Conservation (phyloP, 352 stramenopile genomes). For the Bremia lactucae region DNA sequence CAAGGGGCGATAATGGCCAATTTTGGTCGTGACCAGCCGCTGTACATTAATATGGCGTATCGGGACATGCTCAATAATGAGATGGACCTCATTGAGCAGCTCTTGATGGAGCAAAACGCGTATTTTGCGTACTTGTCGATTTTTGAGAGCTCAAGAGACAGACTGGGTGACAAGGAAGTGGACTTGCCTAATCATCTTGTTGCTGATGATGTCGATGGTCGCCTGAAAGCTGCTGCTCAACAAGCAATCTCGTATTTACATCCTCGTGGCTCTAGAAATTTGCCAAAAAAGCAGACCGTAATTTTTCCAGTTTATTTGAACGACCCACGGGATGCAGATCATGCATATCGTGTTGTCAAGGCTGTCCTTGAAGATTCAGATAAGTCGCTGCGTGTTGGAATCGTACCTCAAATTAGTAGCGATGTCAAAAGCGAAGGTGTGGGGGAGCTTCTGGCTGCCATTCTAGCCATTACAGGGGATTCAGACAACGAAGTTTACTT, state of each 20-base stretch:
- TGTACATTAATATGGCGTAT: conserved; percentile 62
- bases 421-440: conserved; percentile 6
- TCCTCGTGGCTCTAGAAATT: conserved; percentile 25
- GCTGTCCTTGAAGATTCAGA: conserved; percentile 55
- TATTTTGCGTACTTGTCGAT: conserved; percentile 64
- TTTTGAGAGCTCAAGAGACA: conserved; percentile 28
- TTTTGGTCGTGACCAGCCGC: conserved; percentile 68
- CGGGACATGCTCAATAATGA: conserved; percentile 39
- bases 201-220: conserved; percentile 46
- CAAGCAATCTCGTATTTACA: conserved; percentile 50
- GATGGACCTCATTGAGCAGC: conserved; percentile 58
- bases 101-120: conserved; percentile 43
- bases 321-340: conserved; percentile 36
- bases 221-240: conserved; percentile 37
- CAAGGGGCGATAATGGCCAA: conserved; percentile 66
- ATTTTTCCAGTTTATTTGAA: conserved; percentile 49
- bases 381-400: conserved; percentile 42
- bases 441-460: conserved; percentile 36
- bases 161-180: conserved; percentile 8
- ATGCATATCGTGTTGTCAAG: conserved; percentile 51
- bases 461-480: conserved; percentile 38
- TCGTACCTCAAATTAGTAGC: conserved; percentile 36
- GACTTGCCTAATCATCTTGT: conserved; percentile 34
- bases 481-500: conserved; percentile 45
- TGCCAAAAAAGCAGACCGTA: conserved; percentile 65